Conservation (phyloP, 2,329 filamentous ascomycete genomes). For the Trichoderma guizhouense region DNA sequence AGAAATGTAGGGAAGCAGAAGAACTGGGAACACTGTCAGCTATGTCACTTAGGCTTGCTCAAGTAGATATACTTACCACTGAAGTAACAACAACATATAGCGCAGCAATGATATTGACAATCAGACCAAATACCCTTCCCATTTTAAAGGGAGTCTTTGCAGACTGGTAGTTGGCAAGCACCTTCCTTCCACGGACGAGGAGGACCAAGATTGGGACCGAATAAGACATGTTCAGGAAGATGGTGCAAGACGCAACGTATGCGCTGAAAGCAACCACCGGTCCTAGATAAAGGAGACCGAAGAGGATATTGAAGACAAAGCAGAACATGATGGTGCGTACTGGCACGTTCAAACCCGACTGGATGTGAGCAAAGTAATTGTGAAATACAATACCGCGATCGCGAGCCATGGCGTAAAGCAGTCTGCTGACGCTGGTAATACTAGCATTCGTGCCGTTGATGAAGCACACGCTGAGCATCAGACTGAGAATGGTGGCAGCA, state of each 20-base stretch:
- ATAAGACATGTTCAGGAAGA: slow-evolving; percentile 11
- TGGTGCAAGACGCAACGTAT: slow-evolving; percentile 12
- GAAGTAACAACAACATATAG: slow-evolving; percentile 7
- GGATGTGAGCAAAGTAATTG: slow-evolving; percentile 7
- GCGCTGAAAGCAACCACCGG: slow-evolving; percentile 1
- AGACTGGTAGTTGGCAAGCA: slow-evolving; percentile 4
- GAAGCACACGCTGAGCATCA: slow-evolving; percentile 3
- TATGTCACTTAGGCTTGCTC: too few relatives aligned
- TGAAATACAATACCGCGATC: slow-evolving; percentile 8
- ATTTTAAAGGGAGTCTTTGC: background rate
- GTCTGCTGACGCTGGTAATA: slow-evolving; percentile 11
- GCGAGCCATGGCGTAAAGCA: slow-evolving; percentile 9
- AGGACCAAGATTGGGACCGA: background rate
- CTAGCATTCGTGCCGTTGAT: slow-evolving; percentile 12
- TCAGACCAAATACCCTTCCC: background rate
- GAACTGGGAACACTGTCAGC: background rate
- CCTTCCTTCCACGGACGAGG: slow-evolving; percentile 1
- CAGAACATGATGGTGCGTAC: slow-evolving; percentile 13
- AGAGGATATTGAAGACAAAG: slow-evolving; percentile 8
- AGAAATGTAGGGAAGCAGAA: slow-evolving; percentile 5
- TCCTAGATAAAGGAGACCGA: slow-evolving; percentile 1
- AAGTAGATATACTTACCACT: background rate
- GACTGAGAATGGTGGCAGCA: slow-evolving; percentile 5
- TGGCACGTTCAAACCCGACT: slow-evolving; percentile 5
- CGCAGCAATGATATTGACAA: background rate